Base-by-base conservation (phyloP, 345 rosid species). In the Stellera chamaejasme region DNA sequence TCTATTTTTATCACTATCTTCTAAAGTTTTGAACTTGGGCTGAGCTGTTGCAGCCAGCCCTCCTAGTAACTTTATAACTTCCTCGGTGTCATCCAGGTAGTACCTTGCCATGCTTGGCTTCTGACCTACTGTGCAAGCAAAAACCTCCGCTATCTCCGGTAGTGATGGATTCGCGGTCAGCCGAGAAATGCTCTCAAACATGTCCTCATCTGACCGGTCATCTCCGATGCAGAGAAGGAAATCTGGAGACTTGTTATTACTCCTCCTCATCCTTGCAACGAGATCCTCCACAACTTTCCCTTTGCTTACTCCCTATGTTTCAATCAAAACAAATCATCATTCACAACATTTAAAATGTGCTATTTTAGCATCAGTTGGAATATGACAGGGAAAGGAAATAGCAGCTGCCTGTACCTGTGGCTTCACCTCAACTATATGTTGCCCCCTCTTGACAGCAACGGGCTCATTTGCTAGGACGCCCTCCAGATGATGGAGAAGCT, bases 21-120 rank as follows among this genome's bases (percentile, higher is more conserved):
- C n/a, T n/a, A n/a, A n/a, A n/a, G n/a, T n/a, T n/a, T n/a, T n/a
- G n/a, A n/a, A 2, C 11, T 65, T 65, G 9, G 71, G 47, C 32
- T 50, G 58, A 59, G 36, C 73, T 11, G 79, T 45, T 19, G 70
- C 79, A 13, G 87, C 77, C 48, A 85, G 72, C 58, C 82, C 72
- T 67, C 74, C 59, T 45, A 88, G 90, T 82, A 88, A 52, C 50
- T 60, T 70, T 43, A 83, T 75, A 46, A 88, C 96, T 13, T 72
- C 84, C 6, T 56, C 39, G 0, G 81, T 77, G 66, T 88, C 96
- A 14, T 85, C 88, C 0, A 88, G 88, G 59, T 78, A 88, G 70
- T 83, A 88, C 49, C 72, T 85, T 32, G 96, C 94, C 96, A 76
- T 81, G 70, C 91, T 88, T 11, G 94, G 96, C 61, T 85, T 88